Conservation (phyloP, 2,329 filamentous ascomycete genomes). For the Pseudohalonectria lignicola region DNA sequence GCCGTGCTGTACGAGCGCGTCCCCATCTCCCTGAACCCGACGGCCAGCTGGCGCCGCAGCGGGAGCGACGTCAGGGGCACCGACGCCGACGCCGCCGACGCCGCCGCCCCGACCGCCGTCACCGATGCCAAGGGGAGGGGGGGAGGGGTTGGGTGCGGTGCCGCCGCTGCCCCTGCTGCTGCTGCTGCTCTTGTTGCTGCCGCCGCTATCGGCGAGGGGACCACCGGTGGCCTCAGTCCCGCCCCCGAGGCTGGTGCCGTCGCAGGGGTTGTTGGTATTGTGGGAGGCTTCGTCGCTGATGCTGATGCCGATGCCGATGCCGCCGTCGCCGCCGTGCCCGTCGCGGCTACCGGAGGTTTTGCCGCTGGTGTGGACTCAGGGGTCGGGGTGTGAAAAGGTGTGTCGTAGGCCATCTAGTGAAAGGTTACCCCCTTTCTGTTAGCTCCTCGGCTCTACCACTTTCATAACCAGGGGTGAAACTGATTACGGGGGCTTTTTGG, state of each 20-base stretch:
- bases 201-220: not conserved
- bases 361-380: conserved; percentile 4
- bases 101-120: conserved; percentile 20
- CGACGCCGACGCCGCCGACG: conserved; percentile 12
- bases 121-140: not conserved
- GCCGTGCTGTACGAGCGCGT: conserved; percentile 69
- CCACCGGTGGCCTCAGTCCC: no score
- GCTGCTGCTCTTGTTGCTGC: not conserved
- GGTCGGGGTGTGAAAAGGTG: conserved; percentile 53
- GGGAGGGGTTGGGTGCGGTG: not conserved
- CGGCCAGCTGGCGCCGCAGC: conserved; percentile 68
- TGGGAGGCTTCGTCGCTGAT: no score
- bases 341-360: not conserved
- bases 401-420: conserved; percentile 99
- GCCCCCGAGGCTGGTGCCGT: no score
- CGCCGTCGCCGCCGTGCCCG: not conserved
- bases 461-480: no score
- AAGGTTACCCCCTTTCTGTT: no score
- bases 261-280: no score
- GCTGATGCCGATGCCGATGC: not conserved
- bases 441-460: no score
- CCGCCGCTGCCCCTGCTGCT: not conserved
- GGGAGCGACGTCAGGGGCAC: conserved; percentile 52
- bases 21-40: conserved; percentile 94
- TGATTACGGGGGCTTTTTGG: no score